Percentiles rank a stretch among this genome's conserved stretches.
Evolutionary conservation across 2,329 filamentous ascomycete genomes (phyloP).

Genomic region (Colletotrichum sp.): DNA sequence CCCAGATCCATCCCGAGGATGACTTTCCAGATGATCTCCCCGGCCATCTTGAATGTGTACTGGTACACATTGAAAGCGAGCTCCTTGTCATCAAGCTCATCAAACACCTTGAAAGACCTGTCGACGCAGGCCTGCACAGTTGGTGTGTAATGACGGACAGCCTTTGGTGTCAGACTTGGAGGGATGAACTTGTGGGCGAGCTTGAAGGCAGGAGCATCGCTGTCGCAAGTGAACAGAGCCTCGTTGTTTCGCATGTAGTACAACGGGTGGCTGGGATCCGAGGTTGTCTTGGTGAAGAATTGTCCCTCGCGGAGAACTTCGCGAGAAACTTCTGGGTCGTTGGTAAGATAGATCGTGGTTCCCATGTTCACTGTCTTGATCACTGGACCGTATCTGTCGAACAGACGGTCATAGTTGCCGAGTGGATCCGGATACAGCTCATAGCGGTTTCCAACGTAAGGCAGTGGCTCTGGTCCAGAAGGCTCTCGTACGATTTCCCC

Average conservation of each 20-base stretch:
- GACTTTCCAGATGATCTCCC: background rate
- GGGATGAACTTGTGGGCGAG: background rate
- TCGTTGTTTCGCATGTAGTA: slow-evolving; percentile 6
- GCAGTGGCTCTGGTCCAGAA: background rate
- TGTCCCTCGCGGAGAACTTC: background rate
- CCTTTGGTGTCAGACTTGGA: slow-evolving; percentile 1
- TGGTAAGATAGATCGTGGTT: background rate
- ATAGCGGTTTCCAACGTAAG: slow-evolving; percentile 1
- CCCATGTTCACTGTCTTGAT: slow-evolving; percentile 8
- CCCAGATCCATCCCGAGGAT: background rate
- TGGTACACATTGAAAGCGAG: slow-evolving; percentile 10
- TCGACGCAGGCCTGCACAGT: background rate
- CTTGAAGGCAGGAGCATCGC: background rate
- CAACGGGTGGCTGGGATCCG: background rate
- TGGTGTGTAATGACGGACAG: background rate
- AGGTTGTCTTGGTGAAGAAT: slow-evolving; percentile 5
- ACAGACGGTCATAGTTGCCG: slow-evolving; percentile 3
- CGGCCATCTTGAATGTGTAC: slow-evolving; percentile 2
- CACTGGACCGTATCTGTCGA: background rate
- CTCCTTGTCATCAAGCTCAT: background rate
- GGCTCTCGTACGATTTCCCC: background rate
- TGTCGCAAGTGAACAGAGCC: slow-evolving; percentile 2
- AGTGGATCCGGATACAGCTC: slow-evolving; percentile 4
- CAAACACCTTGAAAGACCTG: background rate
- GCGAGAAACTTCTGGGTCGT: background rate